Conservation (phyloP, 805 yeast genomes). For the Pichia californica region DNA sequence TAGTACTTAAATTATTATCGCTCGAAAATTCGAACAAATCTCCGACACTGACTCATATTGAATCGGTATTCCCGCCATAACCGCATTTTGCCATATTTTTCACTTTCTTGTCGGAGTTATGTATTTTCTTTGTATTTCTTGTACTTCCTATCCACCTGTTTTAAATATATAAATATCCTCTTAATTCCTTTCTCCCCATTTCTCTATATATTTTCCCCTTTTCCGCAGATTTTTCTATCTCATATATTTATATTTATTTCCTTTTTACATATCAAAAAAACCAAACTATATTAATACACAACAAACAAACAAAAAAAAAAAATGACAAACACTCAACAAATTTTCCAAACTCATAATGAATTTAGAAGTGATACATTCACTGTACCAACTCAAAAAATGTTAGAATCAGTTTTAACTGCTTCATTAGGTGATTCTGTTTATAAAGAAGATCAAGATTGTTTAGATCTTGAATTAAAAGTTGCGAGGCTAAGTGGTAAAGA, state of each 20-base stretch:
- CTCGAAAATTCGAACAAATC: too few relatives aligned
- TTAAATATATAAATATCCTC: neutral
- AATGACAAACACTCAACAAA: neutral
- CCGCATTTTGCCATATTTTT: too few relatives aligned
- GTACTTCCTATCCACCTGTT: too few relatives aligned
- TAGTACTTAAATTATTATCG: too few relatives aligned
- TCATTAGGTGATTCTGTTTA: slow-evolving; percentile 86
- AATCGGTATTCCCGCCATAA: too few relatives aligned
- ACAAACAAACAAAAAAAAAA: neutral
- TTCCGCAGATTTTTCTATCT: neutral
- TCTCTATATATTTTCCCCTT: neutral
- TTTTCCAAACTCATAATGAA: slow-evolving; percentile 34
- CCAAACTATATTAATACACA: neutral
- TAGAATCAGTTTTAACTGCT: slow-evolving; percentile 49
- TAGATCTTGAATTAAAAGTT: slow-evolving; percentile 55
- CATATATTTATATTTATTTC: neutral
- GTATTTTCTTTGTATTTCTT: too few relatives aligned
- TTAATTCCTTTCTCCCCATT: too few relatives aligned
- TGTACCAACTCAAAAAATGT: slow-evolving; percentile 72
- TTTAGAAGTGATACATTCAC: slow-evolving; percentile 84
- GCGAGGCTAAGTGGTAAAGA: slow-evolving; percentile 70
- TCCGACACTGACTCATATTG: too few relatives aligned
- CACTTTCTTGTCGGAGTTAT: too few relatives aligned
- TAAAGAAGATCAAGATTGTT: slow-evolving; percentile 71
- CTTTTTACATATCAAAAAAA: neutral